Conservation (phyloP, 1,284 basidiomycete species). For the Malassezia arunalokei region DNA sequence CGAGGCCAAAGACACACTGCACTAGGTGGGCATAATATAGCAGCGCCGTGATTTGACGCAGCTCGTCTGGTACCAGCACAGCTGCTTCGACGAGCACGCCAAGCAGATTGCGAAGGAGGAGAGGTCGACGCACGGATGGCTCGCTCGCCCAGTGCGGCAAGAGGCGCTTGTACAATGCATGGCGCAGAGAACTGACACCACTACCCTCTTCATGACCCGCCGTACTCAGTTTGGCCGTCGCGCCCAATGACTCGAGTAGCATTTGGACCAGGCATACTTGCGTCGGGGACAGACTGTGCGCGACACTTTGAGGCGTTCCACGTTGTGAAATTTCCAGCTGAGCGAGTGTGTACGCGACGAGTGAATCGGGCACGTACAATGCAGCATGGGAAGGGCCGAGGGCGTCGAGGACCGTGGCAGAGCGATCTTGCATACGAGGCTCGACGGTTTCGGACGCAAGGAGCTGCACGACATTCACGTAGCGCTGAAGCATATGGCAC, state of each 20-base stretch:
- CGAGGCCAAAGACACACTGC: conserved; percentile 42
- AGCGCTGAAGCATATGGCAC: conserved; percentile 39
- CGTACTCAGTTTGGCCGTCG: conserved; percentile 20
- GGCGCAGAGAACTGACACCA: conserved; percentile 22
- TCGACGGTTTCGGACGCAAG: conserved; percentile 25
- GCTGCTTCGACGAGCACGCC: conserved; percentile 42
- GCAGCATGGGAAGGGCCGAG: neutral
- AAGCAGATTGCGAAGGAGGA: conserved; percentile 40
- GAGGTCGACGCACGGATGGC: conserved; percentile 34
- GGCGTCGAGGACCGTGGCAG: conserved; percentile 33
- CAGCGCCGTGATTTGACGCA: conserved; percentile 38
- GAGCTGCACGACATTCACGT: conserved; percentile 35
- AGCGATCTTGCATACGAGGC: conserved; percentile 24
- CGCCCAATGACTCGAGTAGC: conserved; percentile 27
- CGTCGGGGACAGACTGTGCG: conserved; percentile 25
- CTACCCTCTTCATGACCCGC: too few relatives aligned
- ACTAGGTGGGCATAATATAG: conserved; percentile 44
- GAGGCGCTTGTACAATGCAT: conserved; percentile 39
- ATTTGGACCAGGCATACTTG: conserved; percentile 29
- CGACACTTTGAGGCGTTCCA: conserved; percentile 25
- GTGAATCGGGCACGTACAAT: conserved; percentile 37
- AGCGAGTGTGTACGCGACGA: conserved; percentile 42
- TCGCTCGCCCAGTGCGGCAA: conserved; percentile 44
- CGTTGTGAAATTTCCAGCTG: conserved; percentile 39
- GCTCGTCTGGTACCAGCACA: conserved; percentile 27